Percentiles rank a stretch among this genome's conserved stretches.
Evolutionary conservation across 768 basidiomycete genomes (phyloP).

Genomic region (Chiua virens): DNA sequence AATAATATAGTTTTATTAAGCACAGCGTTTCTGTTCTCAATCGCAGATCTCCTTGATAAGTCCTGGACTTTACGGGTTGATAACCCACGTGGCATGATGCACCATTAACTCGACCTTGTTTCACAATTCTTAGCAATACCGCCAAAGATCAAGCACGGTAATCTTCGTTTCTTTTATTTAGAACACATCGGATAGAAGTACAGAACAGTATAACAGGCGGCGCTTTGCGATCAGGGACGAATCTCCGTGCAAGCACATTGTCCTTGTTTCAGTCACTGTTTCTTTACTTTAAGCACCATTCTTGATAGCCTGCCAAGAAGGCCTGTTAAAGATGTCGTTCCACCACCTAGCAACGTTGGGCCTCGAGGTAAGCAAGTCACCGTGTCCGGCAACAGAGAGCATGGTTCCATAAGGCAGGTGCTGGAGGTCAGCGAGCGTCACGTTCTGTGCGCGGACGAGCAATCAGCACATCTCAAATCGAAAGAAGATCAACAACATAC

Average conservation of each 20-base stretch:
- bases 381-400: slow-evolving; percentile 24
- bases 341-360: slow-evolving; percentile 56
- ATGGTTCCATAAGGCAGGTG: slow-evolving; percentile 50
- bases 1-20: too few species aligned
- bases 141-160: not conserved
- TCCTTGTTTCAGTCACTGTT: not conserved
- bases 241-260: not conserved
- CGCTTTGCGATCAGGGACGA: too few species aligned
- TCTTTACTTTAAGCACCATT: slow-evolving; percentile 24
- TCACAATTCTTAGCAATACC: not conserved
- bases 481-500: slow-evolving; percentile 30
- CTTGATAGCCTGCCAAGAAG: slow-evolving; percentile 48
- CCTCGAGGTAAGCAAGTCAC: slow-evolving; percentile 31
- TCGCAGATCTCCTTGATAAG: not conserved
- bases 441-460: slow-evolving; percentile 24
- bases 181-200: not conserved
- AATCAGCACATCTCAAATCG: not conserved
- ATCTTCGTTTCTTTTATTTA: not conserved
- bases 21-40: too few species aligned
- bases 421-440: slow-evolving; percentile 60
- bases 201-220: not conserved
- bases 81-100: not conserved
- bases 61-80: too few species aligned
- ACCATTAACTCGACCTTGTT: not conserved
- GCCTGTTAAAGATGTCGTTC: slow-evolving; percentile 44